phyloP scores from a whole-genome alignment of 768 basidiomycete genomes.

The Boletus rubropictus region DNA sequence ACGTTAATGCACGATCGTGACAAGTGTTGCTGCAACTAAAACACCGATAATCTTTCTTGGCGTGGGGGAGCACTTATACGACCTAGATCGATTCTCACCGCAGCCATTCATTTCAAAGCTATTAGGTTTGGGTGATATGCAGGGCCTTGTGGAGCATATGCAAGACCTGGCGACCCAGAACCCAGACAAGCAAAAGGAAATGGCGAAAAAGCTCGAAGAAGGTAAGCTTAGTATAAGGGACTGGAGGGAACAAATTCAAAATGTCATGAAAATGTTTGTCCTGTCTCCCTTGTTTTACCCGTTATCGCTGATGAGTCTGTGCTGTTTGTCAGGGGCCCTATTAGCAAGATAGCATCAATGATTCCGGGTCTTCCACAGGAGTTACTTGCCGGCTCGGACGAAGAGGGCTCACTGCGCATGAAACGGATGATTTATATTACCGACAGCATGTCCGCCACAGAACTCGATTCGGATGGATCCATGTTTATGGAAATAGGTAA shows the following conservation, averaged over 20 bases:
- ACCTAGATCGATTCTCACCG: constrained; percentile 92
- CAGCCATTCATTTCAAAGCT: constrained; percentile 97
- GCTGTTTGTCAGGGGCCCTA: constrained; percentile 71
- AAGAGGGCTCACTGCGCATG: constrained; percentile 85
- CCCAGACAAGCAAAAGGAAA: constrained; percentile 95
- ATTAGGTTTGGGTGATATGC: constrained; percentile 92
- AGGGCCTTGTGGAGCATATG: constrained; percentile 98
- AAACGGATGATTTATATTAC: constrained; percentile 99
- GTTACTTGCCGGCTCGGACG: constrained; percentile 85
- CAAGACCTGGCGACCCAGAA: constrained; percentile 91
- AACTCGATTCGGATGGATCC: constrained; percentile 92
- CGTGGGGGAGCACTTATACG: constrained; percentile 95
- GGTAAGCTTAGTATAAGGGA: constrained; percentile 96
- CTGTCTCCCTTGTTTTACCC: constrained; percentile 1
- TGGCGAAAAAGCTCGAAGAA: constrained; percentile 95
- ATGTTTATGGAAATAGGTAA: constrained; percentile 82
- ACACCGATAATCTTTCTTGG: constrained; percentile 99
- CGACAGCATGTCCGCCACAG: constrained; percentile 90
- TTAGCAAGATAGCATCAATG: constrained; percentile 98
- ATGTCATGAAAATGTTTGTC: constrained; percentile 95
- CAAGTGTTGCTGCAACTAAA: constrained; percentile 94
- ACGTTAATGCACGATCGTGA: constrained; percentile 8
- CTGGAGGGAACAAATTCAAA: constrained; percentile 96
- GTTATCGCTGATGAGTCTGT: constrained; percentile 6
- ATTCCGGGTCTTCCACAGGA: constrained; percentile 95